Evolutionary conservation across 140 eudicot species (phyloP).

Genomic region (Erigeron philadelphicus): DNA sequence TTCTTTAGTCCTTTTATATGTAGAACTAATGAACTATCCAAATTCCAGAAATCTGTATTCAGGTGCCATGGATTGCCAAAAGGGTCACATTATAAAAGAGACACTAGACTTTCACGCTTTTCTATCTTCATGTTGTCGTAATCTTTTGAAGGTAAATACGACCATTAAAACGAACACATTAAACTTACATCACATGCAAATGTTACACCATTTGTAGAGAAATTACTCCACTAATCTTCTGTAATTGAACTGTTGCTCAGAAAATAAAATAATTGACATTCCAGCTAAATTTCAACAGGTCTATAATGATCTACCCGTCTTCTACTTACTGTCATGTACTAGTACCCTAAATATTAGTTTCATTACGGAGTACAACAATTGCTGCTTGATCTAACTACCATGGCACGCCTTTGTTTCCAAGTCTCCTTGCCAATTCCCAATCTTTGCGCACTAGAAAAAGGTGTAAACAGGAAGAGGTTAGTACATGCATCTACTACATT

Average conservation of each 20-base stretch:
- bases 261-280: conserved; percentile 1
- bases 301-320: neutral
- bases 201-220: neutral
- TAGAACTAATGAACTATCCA: too few relatives aligned
- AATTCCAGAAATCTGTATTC: neutral
- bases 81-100: neutral
- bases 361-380: conserved; percentile 28
- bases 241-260: neutral
- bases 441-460: conserved; percentile 68
- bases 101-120: neutral
- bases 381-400: conserved; percentile 39
- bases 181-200: neutral
- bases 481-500: neutral
- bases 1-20: neutral
- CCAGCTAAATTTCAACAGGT: conserved; percentile 16
- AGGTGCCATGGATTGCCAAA: neutral
- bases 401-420: conserved; percentile 69
- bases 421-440: conserved; percentile 70
- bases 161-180: neutral
- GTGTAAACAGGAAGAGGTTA: neutral
- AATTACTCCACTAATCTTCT: neutral
- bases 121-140: neutral
- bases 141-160: neutral
- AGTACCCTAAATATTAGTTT: neutral
- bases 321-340: conserved; percentile 1